Evolutionary conservation across 2,329 filamentous ascomycete genomes (phyloP).

Genomic region (Fusarium gaditjirri): DNA sequence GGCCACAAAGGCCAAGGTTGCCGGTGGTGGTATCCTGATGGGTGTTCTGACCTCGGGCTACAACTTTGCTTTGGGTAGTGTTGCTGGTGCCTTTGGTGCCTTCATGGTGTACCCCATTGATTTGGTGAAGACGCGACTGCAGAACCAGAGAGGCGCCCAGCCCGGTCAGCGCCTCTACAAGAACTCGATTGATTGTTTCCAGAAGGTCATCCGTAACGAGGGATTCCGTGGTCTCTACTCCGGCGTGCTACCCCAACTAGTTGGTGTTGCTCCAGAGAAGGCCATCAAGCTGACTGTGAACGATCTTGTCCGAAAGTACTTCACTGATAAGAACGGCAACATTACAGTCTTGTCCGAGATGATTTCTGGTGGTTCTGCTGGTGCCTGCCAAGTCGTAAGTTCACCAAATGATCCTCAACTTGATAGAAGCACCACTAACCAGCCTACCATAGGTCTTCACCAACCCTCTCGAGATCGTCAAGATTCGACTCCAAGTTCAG

Average conservation of each 20-base stretch:
- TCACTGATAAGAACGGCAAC: conserved; percentile 79
- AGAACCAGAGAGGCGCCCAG: conserved; percentile 88
- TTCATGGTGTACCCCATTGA: conserved; percentile 99
- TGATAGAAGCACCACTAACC: conserved; percentile 7
- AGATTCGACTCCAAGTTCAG: conserved; percentile 97
- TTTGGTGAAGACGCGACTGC: conserved; percentile 97
- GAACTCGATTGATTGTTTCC: conserved; percentile 95
- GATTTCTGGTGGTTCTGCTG: conserved; percentile 87
- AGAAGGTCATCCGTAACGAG: conserved; percentile 93
- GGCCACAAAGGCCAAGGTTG: conserved; percentile 52
- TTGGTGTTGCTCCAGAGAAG: conserved; percentile 98
- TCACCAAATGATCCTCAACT: neutral
- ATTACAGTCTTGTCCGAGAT: conserved; percentile 81
- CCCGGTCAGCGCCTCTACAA: conserved; percentile 93
- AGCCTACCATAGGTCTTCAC: conserved; percentile 78
- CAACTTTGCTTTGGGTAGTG: conserved; percentile 88
- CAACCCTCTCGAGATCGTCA: conserved; percentile 98
- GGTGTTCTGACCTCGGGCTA: conserved; percentile 77
- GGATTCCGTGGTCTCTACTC: conserved; percentile 91
- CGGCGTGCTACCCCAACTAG: conserved; percentile 91
- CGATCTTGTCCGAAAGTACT: conserved; percentile 82
- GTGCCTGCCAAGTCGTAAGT: conserved; percentile 95
- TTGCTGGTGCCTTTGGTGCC: conserved; percentile 95
- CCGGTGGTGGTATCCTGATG: conserved; percentile 61
- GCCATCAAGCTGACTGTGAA: conserved; percentile 99